phyloP scores from a whole-genome alignment of 805 yeast genomes.

The Candida ovalis region DNA sequence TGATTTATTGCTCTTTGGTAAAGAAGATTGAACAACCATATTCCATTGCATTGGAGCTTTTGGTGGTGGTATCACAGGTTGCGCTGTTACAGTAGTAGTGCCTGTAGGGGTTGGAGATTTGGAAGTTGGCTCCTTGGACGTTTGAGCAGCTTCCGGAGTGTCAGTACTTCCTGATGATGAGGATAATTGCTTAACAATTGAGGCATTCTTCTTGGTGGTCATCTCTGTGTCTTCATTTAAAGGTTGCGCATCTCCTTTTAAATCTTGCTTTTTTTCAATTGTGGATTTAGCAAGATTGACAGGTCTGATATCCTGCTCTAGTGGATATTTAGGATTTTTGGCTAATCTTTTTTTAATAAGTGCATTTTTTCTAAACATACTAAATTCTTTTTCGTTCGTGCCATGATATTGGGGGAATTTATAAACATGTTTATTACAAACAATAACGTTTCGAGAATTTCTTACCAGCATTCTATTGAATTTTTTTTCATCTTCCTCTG shows the following conservation, averaged over 20 bases:
- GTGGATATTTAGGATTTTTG: conserved; percentile 18
- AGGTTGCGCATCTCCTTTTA: neutral
- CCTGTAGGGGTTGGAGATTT: neutral
- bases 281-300: neutral
- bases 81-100: neutral
- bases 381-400: conserved; percentile 30
- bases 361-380: conserved; percentile 20
- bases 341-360: conserved; percentile 20
- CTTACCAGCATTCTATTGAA: neutral
- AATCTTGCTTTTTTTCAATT: neutral
- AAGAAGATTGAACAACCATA: conserved; percentile 16
- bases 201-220: neutral
- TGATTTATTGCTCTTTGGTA: conserved; percentile 8
- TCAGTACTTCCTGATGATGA: neutral
- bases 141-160: neutral
- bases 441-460: conserved; percentile 9
- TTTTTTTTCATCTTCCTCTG: neutral
- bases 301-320: conserved; percentile 1
- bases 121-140: neutral
- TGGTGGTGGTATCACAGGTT: neutral
- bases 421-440: conserved; percentile 16
- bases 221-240: neutral
- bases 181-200: neutral
- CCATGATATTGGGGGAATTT: conserved; percentile 31
- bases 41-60: conserved; percentile 17